phyloP scores from a whole-genome alignment of 495 filamentous ascomycete genomes.

The Penicilliopsis zonata region DNA sequence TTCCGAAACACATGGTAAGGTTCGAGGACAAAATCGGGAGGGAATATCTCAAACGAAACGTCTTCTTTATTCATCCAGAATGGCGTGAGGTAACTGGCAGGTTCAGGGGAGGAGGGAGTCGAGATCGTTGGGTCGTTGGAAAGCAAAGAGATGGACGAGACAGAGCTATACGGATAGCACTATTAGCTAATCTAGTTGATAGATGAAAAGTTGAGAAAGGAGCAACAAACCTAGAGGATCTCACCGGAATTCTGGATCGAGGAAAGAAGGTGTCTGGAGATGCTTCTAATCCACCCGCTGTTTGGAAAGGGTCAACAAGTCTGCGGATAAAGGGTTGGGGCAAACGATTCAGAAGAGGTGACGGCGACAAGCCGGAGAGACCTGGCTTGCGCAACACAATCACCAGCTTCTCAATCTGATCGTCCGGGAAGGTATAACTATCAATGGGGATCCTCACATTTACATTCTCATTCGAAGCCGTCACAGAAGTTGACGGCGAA shows the following conservation, averaged over 20 bases:
- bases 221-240: slow-evolving; percentile 10
- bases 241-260: slow-evolving; percentile 2
- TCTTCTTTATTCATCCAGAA: slow-evolving; percentile 39
- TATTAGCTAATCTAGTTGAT: too few relatives aligned
- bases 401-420: slow-evolving; percentile 39
- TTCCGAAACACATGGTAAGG: slow-evolving; percentile 42
- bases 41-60: slow-evolving; percentile 22
- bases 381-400: slow-evolving; percentile 30
- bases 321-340: slow-evolving; percentile 41
- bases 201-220: too few relatives aligned
- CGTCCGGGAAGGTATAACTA: slow-evolving; percentile 37
- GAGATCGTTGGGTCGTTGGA: too few relatives aligned
- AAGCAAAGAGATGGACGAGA: too few relatives aligned
- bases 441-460: slow-evolving; percentile 33
- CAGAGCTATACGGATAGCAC: too few relatives aligned
- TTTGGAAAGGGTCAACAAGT: slow-evolving; percentile 34
- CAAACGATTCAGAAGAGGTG: slow-evolving; percentile 17
- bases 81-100: slow-evolving; percentile 7
- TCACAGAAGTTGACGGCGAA: slow-evolving; percentile 39
- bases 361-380: slow-evolving; percentile 8
- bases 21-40: slow-evolving; percentile 34
- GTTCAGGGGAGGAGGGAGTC: too few relatives aligned
- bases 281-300: slow-evolving; percentile 22
- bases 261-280: slow-evolving; percentile 3
- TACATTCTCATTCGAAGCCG: slow-evolving; percentile 21